These are phyloP conservation scores for Pseudogymnoascus sp. DNA, from an alignment of 2,329 filamentous ascomycete species.

Conservation along the genomic window DNA sequence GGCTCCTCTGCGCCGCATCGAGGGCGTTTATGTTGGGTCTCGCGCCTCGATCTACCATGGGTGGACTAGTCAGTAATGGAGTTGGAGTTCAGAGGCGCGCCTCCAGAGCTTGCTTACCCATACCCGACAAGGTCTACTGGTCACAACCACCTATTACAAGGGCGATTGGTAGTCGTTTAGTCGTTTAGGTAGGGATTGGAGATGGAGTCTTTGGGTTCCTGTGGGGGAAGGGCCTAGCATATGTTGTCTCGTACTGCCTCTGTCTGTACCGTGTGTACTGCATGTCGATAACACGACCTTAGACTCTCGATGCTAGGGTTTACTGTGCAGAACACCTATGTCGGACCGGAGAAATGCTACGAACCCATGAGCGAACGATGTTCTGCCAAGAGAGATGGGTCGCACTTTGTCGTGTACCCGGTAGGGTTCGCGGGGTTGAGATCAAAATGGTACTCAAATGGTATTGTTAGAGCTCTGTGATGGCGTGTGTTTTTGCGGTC, in stretches of 20 bases:
- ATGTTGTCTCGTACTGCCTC: not conserved
- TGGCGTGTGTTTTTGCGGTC: not conserved
- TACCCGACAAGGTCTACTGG: not conserved
- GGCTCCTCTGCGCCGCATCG: not conserved
- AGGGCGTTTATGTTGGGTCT: not conserved
- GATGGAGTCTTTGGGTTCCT: not conserved
- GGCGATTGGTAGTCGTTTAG: not conserved
- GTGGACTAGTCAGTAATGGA: not conserved
- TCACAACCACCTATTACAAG: not conserved
- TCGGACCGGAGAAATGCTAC: not conserved
- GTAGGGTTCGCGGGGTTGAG: not conserved
- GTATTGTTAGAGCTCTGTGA: not conserved
- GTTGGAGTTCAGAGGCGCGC: not conserved
- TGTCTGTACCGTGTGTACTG: not conserved
- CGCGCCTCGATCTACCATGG: not conserved
- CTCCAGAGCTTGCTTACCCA: not conserved
- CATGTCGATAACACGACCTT: not conserved
- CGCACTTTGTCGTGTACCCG: not conserved
- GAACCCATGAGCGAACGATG: not conserved
- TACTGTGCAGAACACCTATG: not conserved
- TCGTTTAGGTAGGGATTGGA: not conserved
- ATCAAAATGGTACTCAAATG: not conserved
- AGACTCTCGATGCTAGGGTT: not conserved
- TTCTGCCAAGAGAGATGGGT: not conserved
- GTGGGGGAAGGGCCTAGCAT: not conserved